Percentiles rank a stretch among this genome's conserved stretches.
Evolutionary conservation across 2,329 filamentous ascomycete species (phyloP).

Genomic region (Talaromyces marneffei): DNA sequence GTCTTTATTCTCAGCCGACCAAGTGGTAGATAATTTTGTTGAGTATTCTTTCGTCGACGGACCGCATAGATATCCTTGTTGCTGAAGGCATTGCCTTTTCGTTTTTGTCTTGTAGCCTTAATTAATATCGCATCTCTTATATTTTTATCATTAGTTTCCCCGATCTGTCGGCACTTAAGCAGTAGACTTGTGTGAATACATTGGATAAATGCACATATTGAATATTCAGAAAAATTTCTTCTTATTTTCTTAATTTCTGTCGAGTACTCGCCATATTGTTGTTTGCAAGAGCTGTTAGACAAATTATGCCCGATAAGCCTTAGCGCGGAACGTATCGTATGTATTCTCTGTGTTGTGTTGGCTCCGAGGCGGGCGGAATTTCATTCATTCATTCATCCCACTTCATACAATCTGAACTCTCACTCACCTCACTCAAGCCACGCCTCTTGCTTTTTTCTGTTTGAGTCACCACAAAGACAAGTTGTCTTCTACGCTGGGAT

Average conservation of each 20-base stretch:
- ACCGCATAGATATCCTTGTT: conserved; percentile 7
- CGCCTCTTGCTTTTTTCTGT: not conserved
- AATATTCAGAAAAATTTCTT: not conserved
- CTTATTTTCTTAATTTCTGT: no score
- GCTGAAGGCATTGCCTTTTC: not conserved
- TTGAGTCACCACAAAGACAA: conserved; percentile 15
- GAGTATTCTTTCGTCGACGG: not conserved
- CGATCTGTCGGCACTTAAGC: not conserved
- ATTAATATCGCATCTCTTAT: conserved; percentile 5
- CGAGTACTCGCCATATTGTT: no score
- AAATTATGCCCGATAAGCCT: conserved; percentile 10
- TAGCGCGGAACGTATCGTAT: conserved; percentile 10
- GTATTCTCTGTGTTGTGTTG: not conserved
- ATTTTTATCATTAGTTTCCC: not conserved
- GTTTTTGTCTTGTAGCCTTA: conserved; percentile 3
- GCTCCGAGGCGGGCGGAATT: conserved; percentile 12
- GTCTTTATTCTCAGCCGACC: conserved; percentile 83
- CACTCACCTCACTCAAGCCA: not conserved
- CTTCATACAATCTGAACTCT: conserved; percentile 15
- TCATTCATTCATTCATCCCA: conserved; percentile 17
- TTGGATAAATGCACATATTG: not conserved
- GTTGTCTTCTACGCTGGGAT: conserved; percentile 20
- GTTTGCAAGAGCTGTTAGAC: no score
- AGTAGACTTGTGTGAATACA: not conserved
- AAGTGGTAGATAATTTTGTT: conserved; percentile 38